Percentiles rank a stretch among this genome's conserved stretches.
Conservation (phyloP, 2,329 filamentous ascomycete genomes). For the Chrysoporthe deuterocubensis region DNA sequence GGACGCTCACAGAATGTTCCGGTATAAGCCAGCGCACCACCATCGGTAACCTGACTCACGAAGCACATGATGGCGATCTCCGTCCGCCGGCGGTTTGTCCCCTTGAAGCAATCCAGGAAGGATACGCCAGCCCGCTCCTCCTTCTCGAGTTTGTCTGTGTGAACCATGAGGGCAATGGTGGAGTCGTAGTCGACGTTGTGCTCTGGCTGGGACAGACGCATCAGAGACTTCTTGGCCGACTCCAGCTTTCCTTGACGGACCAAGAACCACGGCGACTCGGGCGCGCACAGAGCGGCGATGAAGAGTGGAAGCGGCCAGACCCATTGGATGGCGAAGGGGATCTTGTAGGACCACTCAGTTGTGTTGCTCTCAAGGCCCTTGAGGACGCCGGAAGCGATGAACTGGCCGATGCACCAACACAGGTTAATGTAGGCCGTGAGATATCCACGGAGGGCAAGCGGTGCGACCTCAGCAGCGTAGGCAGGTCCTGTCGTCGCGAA, state of each 20-base stretch:
- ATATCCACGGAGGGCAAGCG: conserved; percentile 35
- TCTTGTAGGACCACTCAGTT: conserved; percentile 35
- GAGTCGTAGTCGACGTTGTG: conserved; percentile 42
- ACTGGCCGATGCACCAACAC: conserved; percentile 35
- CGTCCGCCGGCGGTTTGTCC: conserved; percentile 50
- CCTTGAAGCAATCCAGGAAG: conserved; percentile 53
- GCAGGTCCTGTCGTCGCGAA: conserved; percentile 49
- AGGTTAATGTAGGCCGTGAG: conserved; percentile 37
- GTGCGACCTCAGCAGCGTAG: conserved; percentile 37
- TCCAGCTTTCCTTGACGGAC: conserved; percentile 26
- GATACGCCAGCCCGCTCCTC: conserved; percentile 43
- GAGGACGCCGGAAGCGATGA: conserved; percentile 34
- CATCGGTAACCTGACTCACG: conserved; percentile 47
- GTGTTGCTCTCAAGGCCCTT: conserved; percentile 29
- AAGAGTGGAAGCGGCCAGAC: conserved; percentile 31
- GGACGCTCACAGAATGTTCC: conserved; percentile 43
- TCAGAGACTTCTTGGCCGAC: conserved; percentile 26
- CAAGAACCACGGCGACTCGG: conserved; percentile 35
- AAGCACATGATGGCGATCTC: conserved; percentile 49
- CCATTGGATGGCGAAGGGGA: conserved; percentile 34
- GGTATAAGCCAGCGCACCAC: conserved; percentile 46
- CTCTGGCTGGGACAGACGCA: conserved; percentile 36
- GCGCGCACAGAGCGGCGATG: conserved; percentile 30
- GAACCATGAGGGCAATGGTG: conserved; percentile 47
- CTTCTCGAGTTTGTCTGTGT: conserved; percentile 52